phyloP scores from a whole-genome alignment of 2,329 filamentous ascomycete genomes.

The Lachnum nothofagi region DNA sequence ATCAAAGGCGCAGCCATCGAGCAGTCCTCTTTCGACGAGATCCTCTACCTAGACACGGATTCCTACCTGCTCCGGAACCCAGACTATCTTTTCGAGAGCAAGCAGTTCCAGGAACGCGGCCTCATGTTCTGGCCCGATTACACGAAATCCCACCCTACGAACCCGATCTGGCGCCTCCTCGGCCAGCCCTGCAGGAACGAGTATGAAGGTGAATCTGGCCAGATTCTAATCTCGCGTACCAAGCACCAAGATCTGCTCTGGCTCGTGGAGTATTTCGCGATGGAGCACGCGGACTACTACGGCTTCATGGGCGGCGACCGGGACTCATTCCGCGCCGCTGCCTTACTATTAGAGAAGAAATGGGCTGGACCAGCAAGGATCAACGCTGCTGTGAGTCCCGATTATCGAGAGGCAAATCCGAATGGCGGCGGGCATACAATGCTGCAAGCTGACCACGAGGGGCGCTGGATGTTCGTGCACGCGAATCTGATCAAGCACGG shows the following conservation, averaged over 20 bases:
- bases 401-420: not conserved
- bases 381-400: conserved; percentile 10
- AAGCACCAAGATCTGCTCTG: conserved; percentile 18
- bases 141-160: conserved; percentile 19
- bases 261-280: conserved; percentile 20
- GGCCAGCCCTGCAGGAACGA: conserved; percentile 16
- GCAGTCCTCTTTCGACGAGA: conserved; percentile 21
- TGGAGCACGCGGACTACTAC: conserved; percentile 17
- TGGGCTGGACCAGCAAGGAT: conserved; percentile 16
- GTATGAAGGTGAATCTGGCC: conserved; percentile 20
- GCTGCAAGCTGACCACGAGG: conserved; percentile 18
- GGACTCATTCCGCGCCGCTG: conserved; percentile 19
- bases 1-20: conserved; percentile 21
- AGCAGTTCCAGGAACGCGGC: conserved; percentile 16
- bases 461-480: conserved; percentile 22
- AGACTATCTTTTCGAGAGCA: conserved; percentile 16
- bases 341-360: conserved; percentile 13
- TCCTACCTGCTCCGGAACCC: conserved; percentile 17
- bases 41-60: conserved; percentile 20
- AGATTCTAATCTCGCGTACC: conserved; percentile 16
- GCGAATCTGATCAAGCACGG: conserved; percentile 22
- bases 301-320: conserved; percentile 21
- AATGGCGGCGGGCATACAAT: conserved; percentile 20
- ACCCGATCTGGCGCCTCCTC: conserved; percentile 19
- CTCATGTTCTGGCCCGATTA: conserved; percentile 21